Base-by-base conservation (phyloP, 1,284 basidiomycete species). In the Entoloma clypeatum region DNA sequence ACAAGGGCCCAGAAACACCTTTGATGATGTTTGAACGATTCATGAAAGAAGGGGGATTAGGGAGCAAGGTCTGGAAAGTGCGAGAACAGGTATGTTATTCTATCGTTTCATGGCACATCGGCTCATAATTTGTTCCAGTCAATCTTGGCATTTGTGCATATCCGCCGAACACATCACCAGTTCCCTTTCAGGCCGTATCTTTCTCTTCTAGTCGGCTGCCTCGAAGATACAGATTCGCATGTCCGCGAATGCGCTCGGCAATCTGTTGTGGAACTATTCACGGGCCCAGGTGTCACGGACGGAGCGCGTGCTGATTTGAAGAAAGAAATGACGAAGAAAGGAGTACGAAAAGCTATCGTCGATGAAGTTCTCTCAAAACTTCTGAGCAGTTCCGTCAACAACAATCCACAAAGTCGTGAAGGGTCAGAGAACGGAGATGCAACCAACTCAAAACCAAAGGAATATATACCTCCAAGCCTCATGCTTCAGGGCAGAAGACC, bases 241-340 rank as follows among this genome's bases (percentile, higher is more conserved):
- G 95, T 99, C 35, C 82, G 96, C 26, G 87, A 92, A 44, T 85
- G 82, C 55, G 86, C 95, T 1, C 77, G 84, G 37, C 72, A 78
- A 53, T 85, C 91, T 0, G 75, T 93, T 34, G 76, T 96, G 10
- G 79, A 86, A 46, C 74, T 99, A 31, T 93, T 97, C 56, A 81
- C 88, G 0, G 85, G 85, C 8, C 77, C 88, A 1, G 76, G 77
- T 1, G 86, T 91, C 5, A 82, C 86, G 0, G 81, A 94, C 52
- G 83, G 81, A 6, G 95, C 94, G 3, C 83, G 90, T 35, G 79
- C 91, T 1, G 94, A 98, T 59, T 72, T 99, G 39, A 97, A 97
- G 69, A 93, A 90, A 59, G 88, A 93, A 59, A 75, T 99, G 72
- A 64, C 78, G 2, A 88, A 86, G 60, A 86, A 87, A 60, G 77